Conservation (phyloP, 495 filamentous ascomycete species). For the Bryoglossum gracile region DNA sequence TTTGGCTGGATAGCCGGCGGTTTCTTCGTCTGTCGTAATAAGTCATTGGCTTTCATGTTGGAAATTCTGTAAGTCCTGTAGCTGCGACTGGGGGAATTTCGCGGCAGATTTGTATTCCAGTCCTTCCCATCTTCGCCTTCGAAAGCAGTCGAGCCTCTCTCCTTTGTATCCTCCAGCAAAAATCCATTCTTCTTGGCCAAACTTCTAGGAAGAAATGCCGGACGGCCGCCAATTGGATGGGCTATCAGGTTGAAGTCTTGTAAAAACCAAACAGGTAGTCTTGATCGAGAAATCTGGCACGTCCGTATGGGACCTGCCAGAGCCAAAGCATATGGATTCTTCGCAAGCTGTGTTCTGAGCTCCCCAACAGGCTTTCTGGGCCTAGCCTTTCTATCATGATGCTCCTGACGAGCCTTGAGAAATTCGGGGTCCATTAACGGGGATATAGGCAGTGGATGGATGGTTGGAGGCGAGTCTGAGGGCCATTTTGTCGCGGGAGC, state of each 20-base stretch:
- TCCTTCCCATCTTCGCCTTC: neutral
- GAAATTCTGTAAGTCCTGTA: neutral
- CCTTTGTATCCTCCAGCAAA: neutral
- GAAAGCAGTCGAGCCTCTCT: neutral
- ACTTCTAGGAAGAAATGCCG: slow-evolving; percentile 53
- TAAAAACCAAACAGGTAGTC: slow-evolving; percentile 58
- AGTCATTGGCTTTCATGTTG: neutral
- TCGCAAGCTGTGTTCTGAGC: slow-evolving; percentile 44
- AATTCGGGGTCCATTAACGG: slow-evolving; percentile 44
- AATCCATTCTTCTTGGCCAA: slow-evolving; percentile 18
- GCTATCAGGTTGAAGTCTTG: slow-evolving; percentile 51
- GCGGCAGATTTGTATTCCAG: neutral
- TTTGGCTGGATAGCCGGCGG: neutral
- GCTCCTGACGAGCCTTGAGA: slow-evolving; percentile 29
- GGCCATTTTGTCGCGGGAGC: neutral
- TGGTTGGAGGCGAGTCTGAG: neutral
- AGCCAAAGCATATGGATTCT: slow-evolving; percentile 56
- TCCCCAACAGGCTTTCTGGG: slow-evolving; percentile 20
- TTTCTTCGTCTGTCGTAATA: neutral
- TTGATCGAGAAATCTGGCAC: slow-evolving; percentile 48
- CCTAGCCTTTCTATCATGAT: slow-evolving; percentile 11
- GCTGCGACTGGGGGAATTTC: neutral
- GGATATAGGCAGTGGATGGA: slow-evolving; percentile 35
- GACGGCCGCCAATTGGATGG: slow-evolving; percentile 46
- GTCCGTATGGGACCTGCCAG: slow-evolving; percentile 58